Base-by-base conservation (phyloP, 768 basidiomycete genomes). In the Strobilomyces echinocephalus region DNA sequence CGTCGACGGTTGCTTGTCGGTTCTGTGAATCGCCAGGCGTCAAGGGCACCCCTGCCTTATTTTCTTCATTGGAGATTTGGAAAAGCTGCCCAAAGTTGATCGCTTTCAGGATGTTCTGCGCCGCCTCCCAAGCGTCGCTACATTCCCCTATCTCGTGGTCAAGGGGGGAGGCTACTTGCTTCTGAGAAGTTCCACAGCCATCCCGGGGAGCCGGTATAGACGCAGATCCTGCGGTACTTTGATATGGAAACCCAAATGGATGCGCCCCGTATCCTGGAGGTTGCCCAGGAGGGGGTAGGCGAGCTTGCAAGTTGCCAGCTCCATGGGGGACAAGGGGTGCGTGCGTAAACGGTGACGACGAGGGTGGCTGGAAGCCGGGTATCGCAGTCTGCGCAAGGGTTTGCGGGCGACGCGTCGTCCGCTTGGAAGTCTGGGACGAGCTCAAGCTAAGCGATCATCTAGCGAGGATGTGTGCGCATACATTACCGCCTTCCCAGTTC, bases 401-500 rank as follows among this genome's bases (percentile, higher is more conserved):
- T 65, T 91, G 88, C 7, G 90, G 90, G 18, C 91, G 81, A 33
- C 90, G 81, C 8, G 90, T 92, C 30, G 88, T 84, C 33, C 90
- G 78, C 52, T 80, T 80, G 16, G 87, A 84, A 18, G 87, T 87
- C 88, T 91, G 54, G 39, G 43, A n/a, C 33, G 14, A 46, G 33
- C 52, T 24, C 8, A 34, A 42, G 38, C 40, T 60, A 20, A 67
- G 54, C 41, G 44, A 39, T 50, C 14, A 20, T 20, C 41, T 20
- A 35, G n/a, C 7, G 15, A 15, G 53, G 41, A 50, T 31, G 21
- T 12, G 41, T 39, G 39, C 20, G 74, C 88, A 66, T 64, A 92
- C 90, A 63, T 77, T 85, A 30, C 87, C 88, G 21, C 90, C 90
- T 63, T 88, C 88, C 89, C 90, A 93, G 50, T 70, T 75, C 7